A percentile compares a stretch with the other conserved stretches of the same genome.
Conservation (phyloP, 371 early-diverging fungal species). For the Umbelopsis sp. region DNA sequence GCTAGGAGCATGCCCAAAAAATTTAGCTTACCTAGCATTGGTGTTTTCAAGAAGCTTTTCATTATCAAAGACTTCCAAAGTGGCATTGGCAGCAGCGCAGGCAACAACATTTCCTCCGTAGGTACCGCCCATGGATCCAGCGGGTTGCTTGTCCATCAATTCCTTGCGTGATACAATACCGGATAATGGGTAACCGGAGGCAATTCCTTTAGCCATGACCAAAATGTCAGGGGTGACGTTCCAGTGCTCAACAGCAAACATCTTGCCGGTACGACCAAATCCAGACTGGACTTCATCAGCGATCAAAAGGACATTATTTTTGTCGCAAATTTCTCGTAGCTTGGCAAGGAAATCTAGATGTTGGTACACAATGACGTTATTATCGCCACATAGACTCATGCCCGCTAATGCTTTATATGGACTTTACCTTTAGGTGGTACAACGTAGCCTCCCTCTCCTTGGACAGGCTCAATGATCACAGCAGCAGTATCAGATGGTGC, state of each 20-base stretch:
- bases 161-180: conserved; percentile 48
- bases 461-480: conserved; percentile 79
- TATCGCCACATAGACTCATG: neutral
- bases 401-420: neutral
- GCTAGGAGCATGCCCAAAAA: neutral
- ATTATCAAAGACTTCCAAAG: conserved; percentile 45
- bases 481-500: conserved; percentile 68
- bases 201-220: conserved; percentile 63
- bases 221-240: conserved; percentile 53
- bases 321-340: conserved; percentile 64
- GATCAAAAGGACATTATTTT: conserved; percentile 48
- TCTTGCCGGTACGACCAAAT: conserved; percentile 44
- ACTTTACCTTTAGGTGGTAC: conserved; percentile 61
- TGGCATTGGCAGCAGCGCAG: conserved; percentile 57
- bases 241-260: conserved; percentile 55
- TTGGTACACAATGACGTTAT: conserved; percentile 10
- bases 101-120: conserved; percentile 55
- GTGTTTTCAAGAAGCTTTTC: conserved; percentile 51
- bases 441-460: conserved; percentile 87
- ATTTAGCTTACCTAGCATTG: conserved; percentile 29
- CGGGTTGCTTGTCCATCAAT: conserved; percentile 49
- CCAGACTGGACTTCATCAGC: conserved; percentile 48
- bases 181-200: conserved; percentile 56
- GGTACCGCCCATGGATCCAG: conserved; percentile 59
- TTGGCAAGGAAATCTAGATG: conserved; percentile 54